These are phyloP conservation scores for Nidularia pulvinata DNA, from an alignment of 768 basidiomycete genomes.

Conservation along the genomic window DNA sequence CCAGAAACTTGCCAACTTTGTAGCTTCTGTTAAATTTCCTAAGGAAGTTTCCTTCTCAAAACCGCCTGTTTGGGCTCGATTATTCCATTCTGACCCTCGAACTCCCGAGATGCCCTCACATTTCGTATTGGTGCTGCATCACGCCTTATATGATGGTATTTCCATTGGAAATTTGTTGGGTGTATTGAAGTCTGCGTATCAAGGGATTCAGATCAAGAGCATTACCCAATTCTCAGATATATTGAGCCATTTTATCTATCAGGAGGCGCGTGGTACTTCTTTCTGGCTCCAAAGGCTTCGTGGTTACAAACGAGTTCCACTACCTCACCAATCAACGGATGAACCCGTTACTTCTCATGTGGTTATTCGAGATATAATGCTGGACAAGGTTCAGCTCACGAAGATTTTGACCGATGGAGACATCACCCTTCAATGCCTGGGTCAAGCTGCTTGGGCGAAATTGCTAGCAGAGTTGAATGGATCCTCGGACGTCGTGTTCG, in stretches of 20 bases:
- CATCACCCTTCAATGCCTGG: conserved; percentile 32
- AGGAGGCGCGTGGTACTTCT: conserved; percentile 30
- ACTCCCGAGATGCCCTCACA: conserved; percentile 3
- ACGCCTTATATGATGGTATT: conserved; percentile 46
- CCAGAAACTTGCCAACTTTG: conserved; percentile 8
- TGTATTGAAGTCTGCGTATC: conserved; percentile 27
- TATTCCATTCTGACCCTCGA: conserved; percentile 12
- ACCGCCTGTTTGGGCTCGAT: conserved; percentile 26
- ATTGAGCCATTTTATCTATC: conserved; percentile 30
- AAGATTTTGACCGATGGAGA: conserved; percentile 13
- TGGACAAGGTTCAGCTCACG: conserved; percentile 9
- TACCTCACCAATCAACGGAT: conserved; percentile 6
- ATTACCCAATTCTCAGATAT: conserved; percentile 33
- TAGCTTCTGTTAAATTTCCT: conserved; percentile 12
- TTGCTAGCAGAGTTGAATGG: conserved; percentile 22
- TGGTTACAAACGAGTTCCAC: conserved; percentile 12
- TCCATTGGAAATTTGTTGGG: conserved; percentile 34
- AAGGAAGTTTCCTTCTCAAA: conserved; percentile 18
- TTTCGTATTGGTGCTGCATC: conserved; percentile 42
- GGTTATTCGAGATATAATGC: conserved; percentile 7
- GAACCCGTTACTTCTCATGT: conserved; percentile 1
- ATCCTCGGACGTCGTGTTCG: conserved; percentile 40
- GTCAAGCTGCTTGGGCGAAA: conserved; percentile 25
- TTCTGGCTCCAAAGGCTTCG: conserved; percentile 32
- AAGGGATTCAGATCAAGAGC: conserved; percentile 5